These are phyloP conservation scores for Quercus agrifolia DNA, from an alignment of 306 rosid species.

Conservation along the genomic window DNA sequence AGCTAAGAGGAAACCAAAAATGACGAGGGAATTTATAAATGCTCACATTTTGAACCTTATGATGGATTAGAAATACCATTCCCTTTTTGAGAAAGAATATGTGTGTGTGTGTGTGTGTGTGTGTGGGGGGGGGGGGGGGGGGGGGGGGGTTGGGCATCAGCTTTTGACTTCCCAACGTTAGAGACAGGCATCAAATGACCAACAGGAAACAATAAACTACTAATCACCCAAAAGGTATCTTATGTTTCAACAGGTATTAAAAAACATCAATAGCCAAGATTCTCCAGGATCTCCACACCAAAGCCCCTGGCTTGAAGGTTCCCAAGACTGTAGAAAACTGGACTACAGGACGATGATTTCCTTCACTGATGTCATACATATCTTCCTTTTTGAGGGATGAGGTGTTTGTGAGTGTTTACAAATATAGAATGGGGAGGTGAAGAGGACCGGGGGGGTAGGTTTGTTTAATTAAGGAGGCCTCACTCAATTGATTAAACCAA, in stretches of 20 bases:
- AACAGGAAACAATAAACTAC: neutral
- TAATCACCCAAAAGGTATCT: neutral
- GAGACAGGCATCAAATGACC: neutral
- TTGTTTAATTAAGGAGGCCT: neutral
- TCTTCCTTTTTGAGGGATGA: neutral
- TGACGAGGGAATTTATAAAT: no score
- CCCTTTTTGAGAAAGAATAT: neutral
- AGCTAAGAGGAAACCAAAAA: no score
- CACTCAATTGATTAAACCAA: neutral
- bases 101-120: no score
- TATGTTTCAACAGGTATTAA: neutral
- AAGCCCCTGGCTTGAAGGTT: no score
- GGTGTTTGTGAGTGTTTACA: neutral
- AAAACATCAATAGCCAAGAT: neutral
- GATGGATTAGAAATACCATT: neutral
- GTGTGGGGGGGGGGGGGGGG: no score
- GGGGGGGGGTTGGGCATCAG: no score
- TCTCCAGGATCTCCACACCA: no score
- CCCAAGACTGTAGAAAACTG: neutral
- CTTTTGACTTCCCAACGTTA: neutral
- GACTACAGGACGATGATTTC: neutral
- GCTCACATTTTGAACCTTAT: neutral
- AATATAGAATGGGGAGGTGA: neutral
- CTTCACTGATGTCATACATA: neutral
- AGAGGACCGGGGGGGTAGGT: neutral